These are phyloP conservation scores for Penicillium riverlandense DNA, from an alignment of 495 filamentous ascomycete species.

Conservation along the genomic window DNA sequence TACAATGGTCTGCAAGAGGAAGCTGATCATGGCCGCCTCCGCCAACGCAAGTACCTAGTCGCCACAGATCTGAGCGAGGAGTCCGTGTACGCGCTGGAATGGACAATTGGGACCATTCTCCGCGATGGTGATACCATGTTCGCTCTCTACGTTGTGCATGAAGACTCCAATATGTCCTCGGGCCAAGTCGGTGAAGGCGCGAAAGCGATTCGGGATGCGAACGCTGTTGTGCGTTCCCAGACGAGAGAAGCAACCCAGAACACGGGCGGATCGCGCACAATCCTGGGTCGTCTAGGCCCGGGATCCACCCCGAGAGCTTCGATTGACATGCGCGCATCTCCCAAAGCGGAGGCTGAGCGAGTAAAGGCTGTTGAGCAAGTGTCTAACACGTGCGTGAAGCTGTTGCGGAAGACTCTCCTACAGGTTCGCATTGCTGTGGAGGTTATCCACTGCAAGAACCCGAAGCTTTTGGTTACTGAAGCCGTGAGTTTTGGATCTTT, in stretches of 20 bases:
- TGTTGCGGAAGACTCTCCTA: constrained; percentile 81
- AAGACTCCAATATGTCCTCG: constrained; percentile 50
- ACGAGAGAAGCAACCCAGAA: constrained; percentile 34
- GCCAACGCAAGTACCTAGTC: constrained; percentile 82
- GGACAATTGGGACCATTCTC: constrained; percentile 94
- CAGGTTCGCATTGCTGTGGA: constrained; percentile 90
- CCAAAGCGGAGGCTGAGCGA: constrained; percentile 69
- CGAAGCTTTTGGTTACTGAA: constrained; percentile 77
- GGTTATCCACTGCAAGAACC: constrained; percentile 96
- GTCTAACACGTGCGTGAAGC: constrained; percentile 67
- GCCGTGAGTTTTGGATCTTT: constrained; percentile 42
- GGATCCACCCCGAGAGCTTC: constrained; percentile 34
- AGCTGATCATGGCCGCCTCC: constrained; percentile 62
- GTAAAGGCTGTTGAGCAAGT: constrained; percentile 68
- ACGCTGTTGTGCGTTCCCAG: constrained; percentile 48
- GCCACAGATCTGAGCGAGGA: constrained; percentile 91
- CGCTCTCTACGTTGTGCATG: constrained; percentile 84
- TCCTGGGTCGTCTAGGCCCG: constrained; percentile 27
- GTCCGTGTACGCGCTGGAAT: constrained; percentile 88
- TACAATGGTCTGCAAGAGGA: constrained; percentile 66
- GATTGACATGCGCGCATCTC: constrained; percentile 32
- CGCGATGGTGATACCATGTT: constrained; percentile 90
- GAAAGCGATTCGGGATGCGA: constrained; percentile 65
- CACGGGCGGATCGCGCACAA: constrained; percentile 22
- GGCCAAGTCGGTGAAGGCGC: constrained; percentile 51